Conservation (phyloP, 176 grass and related monocot species). For the Carex myosuroides region DNA sequence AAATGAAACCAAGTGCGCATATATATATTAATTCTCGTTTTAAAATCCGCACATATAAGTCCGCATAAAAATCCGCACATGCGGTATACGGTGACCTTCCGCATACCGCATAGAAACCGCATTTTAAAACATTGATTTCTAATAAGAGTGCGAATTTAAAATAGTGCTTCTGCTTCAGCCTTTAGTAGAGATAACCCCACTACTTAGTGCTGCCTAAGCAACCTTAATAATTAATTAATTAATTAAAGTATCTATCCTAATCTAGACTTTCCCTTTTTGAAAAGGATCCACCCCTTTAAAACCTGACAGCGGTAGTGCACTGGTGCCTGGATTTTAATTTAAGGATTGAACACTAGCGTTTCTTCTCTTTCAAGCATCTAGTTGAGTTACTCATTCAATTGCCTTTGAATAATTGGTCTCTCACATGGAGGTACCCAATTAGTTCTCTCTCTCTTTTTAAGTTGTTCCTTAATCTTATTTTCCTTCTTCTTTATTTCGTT, state of each 20-base stretch:
- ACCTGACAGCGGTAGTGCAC: neutral
- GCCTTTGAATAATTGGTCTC: neutral
- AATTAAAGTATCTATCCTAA: constrained; percentile 23
- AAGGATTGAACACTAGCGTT: neutral
- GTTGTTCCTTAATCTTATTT: neutral
- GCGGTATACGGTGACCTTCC: no score
- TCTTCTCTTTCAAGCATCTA: constrained; percentile 18
- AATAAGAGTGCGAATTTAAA: neutral
- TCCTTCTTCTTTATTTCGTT: neutral
- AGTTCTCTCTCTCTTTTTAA: neutral
- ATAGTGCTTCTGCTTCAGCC: neutral
- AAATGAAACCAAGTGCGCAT: neutral
- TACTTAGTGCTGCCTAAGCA: constrained; percentile 25
- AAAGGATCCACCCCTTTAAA: constrained; percentile 20
- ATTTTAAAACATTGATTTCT: no score
- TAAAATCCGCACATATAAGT: no score
- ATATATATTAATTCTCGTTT: no score
- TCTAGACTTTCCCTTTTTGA: constrained; percentile 25
- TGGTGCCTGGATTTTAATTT: constrained; percentile 11
- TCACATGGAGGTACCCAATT: constrained; percentile 5
- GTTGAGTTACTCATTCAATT: neutral
- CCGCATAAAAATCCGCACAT: no score
- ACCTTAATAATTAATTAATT: constrained; percentile 21
- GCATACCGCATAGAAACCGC: no score
- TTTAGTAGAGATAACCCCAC: constrained; percentile 17